Evolutionary conservation across 1,284 basidiomycete species (phyloP).

Genomic region (Moesziomyces globuligerus): DNA sequence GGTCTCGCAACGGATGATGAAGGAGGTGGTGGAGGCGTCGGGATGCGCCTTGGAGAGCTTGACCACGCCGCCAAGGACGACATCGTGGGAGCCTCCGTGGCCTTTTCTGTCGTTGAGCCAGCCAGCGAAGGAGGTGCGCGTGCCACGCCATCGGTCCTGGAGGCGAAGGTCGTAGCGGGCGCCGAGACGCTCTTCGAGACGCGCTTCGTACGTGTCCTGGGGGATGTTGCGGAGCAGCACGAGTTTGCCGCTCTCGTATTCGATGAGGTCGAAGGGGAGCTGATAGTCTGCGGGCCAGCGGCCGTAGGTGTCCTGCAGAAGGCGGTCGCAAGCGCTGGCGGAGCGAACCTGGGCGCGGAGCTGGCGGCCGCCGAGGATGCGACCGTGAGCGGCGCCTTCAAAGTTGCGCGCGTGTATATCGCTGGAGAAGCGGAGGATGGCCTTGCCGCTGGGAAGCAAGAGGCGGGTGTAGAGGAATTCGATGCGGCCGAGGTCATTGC

Average conservation of each 20-base stretch:
- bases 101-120: slow-evolving; percentile 12
- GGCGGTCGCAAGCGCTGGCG: not conserved
- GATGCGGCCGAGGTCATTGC: slow-evolving; percentile 30
- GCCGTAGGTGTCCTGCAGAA: slow-evolving; percentile 12
- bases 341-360: slow-evolving; percentile 12
- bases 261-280: slow-evolving; percentile 40
- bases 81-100: slow-evolving; percentile 28
- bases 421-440: slow-evolving; percentile 27
- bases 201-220: slow-evolving; percentile 41
- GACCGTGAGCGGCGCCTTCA: slow-evolving; percentile 10
- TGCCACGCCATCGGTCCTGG: slow-evolving; percentile 38
- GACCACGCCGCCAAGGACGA: slow-evolving; percentile 32
- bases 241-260: slow-evolving; percentile 40
- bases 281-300: slow-evolving; percentile 14
- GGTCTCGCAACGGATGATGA: slow-evolving; percentile 38
- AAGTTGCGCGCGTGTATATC: slow-evolving; percentile 12
- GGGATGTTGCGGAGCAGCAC: slow-evolving; percentile 52
- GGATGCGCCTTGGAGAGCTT: slow-evolving; percentile 25
- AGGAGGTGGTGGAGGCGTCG: slow-evolving; percentile 37
- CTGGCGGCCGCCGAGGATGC: slow-evolving; percentile 30
- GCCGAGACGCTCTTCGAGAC: slow-evolving; percentile 47
- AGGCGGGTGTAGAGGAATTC: slow-evolving; percentile 30
- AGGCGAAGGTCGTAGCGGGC: slow-evolving; percentile 36
- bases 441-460: slow-evolving; percentile 22
- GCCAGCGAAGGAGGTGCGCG: slow-evolving; percentile 14